Evolutionary conservation across 768 basidiomycete genomes (phyloP), one percentile per base, ranked within the genome.

Genomic region (Pilatotrama ljubarskyi): DNA sequence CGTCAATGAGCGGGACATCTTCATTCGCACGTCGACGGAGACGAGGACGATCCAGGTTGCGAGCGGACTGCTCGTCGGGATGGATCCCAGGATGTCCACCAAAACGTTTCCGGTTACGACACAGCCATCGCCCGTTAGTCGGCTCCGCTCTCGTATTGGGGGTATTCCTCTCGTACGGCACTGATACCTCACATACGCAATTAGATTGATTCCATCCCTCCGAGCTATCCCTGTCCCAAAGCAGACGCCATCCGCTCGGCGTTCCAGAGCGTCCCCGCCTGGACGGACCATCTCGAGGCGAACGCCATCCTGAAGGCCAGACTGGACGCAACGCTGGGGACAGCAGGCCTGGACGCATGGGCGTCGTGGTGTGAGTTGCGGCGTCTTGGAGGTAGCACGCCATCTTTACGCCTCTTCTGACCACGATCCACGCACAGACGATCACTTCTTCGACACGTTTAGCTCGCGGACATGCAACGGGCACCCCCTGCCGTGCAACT

Each of bases 371-470:
- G 81, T 80, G 50, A 47, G 77, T 69, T 1, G 51, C 73, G 18
- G 35, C 10, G 35, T 25, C 44, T 35, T 50, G 5, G 22, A 17
- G 51, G 22, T 29, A 18, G 29, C 42, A 44, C 20, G 38, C 37
- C 25, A 18, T 22, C 37, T 36, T 26, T 2, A 8, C 25, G 25
- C 52, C 13, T 50, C 32, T 36, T 20, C 36, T 55, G 42, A 49
- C 53, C 11, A 26, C n/a, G 38, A 43, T 49, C 29, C 15, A 17
- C 8, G 13, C 32, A 13, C 58, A 79, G 78, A 79, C 60, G 78
- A 82, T 55, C 81, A 81, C 57, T 82, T 76, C 70, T 82, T 82
- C 65, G 81, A 82, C 64, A 78, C 77, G n/a, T 79, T 82, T 66
- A 76, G 72, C 17, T 79, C 81, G 3, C 69, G 81, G 47, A 80